These are phyloP conservation scores for Solanum ahanhuiri DNA, from an alignment of 257 asterid genomes.

Conservation along the genomic window DNA sequence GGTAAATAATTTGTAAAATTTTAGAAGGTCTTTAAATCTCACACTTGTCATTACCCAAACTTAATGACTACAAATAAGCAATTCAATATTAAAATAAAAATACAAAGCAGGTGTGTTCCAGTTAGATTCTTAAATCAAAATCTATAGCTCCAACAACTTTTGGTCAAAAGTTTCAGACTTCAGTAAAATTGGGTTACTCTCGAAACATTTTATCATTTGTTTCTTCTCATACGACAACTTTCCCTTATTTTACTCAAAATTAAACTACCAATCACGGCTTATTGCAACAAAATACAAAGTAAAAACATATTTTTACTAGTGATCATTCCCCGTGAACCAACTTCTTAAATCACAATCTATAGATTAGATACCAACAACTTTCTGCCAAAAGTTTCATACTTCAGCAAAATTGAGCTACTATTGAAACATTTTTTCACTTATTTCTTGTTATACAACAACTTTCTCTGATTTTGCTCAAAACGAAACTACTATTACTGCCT, in stretches of 20 bases:
- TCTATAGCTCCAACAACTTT: neutral
- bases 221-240: neutral
- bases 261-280: neutral
- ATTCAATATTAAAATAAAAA: too few relatives aligned
- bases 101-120: neutral
- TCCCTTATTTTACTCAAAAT: neutral
- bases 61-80: neutral
- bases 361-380: neutral
- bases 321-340: neutral
- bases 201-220: neutral
- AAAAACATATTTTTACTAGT: neutral
- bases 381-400: neutral
- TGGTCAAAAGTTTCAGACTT: neutral
- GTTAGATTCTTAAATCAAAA: neutral
- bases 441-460: neutral
- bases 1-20: neutral
- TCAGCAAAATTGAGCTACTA: neutral
- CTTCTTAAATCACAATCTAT: neutral
- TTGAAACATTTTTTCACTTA: neutral
- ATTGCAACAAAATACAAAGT: neutral
- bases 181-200: neutral
- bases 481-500: neutral
- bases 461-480: neutral
- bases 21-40: neutral
- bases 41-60: neutral